A percentile compares a stretch with the other conserved stretches of the same genome.
These are phyloP conservation scores for Rhizophora mangle DNA, from an alignment of 345 rosid genomes.

Conservation along the genomic window DNA sequence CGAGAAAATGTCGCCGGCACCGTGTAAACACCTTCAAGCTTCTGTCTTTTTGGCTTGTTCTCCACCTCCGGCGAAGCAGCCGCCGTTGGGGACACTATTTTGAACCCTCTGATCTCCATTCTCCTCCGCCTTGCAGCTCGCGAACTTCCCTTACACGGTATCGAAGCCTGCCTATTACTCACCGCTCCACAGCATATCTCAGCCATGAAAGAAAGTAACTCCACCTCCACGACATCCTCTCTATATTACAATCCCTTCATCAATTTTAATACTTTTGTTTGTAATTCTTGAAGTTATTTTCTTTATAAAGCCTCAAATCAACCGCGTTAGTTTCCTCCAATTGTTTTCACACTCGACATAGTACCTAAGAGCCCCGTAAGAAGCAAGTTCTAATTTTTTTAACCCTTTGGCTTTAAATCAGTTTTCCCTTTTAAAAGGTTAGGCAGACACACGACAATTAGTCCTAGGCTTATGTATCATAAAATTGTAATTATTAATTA, in stretches of 20 bases:
- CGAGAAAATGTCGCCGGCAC: slow-evolving; percentile 18
- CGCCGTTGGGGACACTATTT: slow-evolving; percentile 31
- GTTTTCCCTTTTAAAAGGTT: too few relatives aligned
- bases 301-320: too few relatives aligned
- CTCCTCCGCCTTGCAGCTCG: slow-evolving; percentile 58
- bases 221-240: too few relatives aligned
- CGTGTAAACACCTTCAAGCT: slow-evolving; percentile 23
- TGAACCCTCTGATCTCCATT: slow-evolving; percentile 59
- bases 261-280: too few relatives aligned
- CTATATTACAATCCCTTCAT: too few relatives aligned
- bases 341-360: background rate
- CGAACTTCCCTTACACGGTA: slow-evolving; percentile 32
- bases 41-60: slow-evolving; percentile 40
- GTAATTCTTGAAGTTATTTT: too few relatives aligned
- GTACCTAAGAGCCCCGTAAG: background rate
- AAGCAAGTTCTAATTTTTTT: background rate
- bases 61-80: slow-evolving; percentile 10
- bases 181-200: slow-evolving; percentile 57
- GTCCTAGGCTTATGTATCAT: too few relatives aligned
- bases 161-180: slow-evolving; percentile 33
- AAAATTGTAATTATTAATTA: too few relatives aligned
- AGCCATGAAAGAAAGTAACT: slow-evolving; percentile 33
- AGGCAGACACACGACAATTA: too few relatives aligned
- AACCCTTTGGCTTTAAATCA: background rate
- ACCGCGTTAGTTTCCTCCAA: too few relatives aligned